Percentiles rank a stretch among this genome's conserved stretches.
Conservation (phyloP, 108 stramenopile species). For the Epipyxis sp. region DNA sequence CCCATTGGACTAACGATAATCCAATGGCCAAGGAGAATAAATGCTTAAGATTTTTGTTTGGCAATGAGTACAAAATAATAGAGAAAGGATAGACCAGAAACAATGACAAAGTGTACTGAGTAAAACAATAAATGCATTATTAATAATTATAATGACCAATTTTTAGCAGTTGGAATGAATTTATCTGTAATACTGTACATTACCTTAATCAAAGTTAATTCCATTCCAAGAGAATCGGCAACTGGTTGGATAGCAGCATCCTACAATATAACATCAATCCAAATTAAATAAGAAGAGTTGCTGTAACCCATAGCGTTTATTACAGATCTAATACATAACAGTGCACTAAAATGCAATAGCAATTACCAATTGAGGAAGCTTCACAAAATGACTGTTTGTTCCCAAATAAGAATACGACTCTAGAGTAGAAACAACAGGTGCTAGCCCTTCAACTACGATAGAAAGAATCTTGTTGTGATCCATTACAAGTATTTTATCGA, state of each 20-base stretch:
- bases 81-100: conserved; percentile 82
- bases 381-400: neutral
- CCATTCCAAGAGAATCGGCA: conserved; percentile 3
- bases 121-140: neutral
- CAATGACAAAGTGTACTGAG: conserved; percentile 71
- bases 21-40: conserved; percentile 80
- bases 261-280: neutral
- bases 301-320: neutral
- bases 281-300: neutral
- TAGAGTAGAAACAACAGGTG: neutral
- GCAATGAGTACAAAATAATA: conserved; percentile 72
- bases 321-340: neutral
- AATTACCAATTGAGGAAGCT: neutral
- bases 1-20: conserved; percentile 63
- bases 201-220: neutral
- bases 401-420: neutral
- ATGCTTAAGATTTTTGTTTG: conserved; percentile 73
- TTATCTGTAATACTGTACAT: neutral
- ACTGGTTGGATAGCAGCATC: neutral
- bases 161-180: neutral
- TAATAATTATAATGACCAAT: neutral
- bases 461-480: no score
- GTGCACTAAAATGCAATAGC: no score
- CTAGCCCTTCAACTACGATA: no score
- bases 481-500: no score